Evolutionary conservation across 2,329 filamentous ascomycete genomes (phyloP), one percentile per base, ranked within the genome.

Genomic region (Cladosporium sp.): DNA sequence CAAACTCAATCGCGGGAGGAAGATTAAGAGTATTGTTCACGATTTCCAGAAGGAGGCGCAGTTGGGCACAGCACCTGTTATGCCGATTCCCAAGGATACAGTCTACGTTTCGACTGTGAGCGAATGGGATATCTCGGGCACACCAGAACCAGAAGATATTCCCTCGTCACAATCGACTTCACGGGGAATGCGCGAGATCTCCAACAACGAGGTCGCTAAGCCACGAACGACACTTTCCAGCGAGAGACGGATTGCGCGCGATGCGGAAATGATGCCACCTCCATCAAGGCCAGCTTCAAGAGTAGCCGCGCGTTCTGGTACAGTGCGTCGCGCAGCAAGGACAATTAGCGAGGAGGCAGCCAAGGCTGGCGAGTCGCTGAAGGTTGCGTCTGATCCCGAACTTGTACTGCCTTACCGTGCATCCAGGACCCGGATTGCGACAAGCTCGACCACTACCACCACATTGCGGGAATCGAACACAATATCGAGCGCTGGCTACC

Each of bases 11-110:
- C 80, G 81, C 26, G 81, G 80, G 58, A 79, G 79, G 68, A 78
- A 79, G 61, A 80, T 83, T 67, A 80, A 81, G 68, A 83, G 81
- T 36, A 80, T 84, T 6, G 81, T 83, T 21, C 76, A 80, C 59
- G 82, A 84, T 62, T 83, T 82, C 70, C 80, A 82, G 65, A 80
- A 78, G 66, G 82, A 84, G 69, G 80, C 82, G 32, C 78, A 81
- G 65, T 76, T 78, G 32, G 81, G 82, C 28, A 80, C 80, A 38
- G 78, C 81, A 65, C 82, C 82, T 1, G 80, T 79, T 28, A 81
- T 84, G 67, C 82, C 82, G 1, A 83, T 84, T 65, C 79, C 81
- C 2, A 76, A 78, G 41, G 82, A 82, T 49, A 78, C 77, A 4
- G 81, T 84, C 3, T 84, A 84, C 68, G 75, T 80, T 6, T 81